Conservation (phyloP, 768 basidiomycete species). For the Lactarius tabidus region DNA sequence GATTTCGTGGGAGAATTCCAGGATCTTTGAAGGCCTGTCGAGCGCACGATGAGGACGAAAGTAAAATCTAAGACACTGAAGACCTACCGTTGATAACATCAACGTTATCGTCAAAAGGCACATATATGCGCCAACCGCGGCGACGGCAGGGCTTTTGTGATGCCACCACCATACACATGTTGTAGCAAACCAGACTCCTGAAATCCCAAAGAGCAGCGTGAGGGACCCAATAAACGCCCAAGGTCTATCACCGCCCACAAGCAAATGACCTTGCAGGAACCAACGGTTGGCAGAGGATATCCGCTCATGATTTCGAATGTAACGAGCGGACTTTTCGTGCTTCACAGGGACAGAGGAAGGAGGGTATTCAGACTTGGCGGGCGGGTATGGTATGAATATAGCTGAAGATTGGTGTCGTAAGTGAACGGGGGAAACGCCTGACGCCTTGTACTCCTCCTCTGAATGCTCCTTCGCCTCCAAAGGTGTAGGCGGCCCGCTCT, state of each 20-base stretch:
- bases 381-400: conserved; percentile 21
- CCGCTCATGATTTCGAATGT: conserved; percentile 53
- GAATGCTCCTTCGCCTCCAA: conserved; percentile 22
- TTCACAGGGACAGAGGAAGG: conserved; percentile 35
- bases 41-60: conserved; percentile 23
- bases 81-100: conserved; percentile 73
- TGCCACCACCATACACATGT: conserved; percentile 90
- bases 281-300: conserved; percentile 76
- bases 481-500: conserved; percentile 13
- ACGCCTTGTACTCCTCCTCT: conserved; percentile 23
- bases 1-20: conserved; percentile 82
- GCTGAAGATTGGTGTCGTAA: conserved; percentile 18
- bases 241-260: conserved; percentile 85
- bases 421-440: conserved; percentile 11
- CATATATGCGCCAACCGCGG: conserved; percentile 60
- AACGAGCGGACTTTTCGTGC: conserved; percentile 36
- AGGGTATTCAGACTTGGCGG: conserved; percentile 26
- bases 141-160: conserved; percentile 66
- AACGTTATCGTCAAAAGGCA: conserved; percentile 63
- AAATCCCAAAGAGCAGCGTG: conserved; percentile 55
- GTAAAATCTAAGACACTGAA: conserved; percentile 22
- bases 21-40: conserved; percentile 72
- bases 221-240: conserved; percentile 74
- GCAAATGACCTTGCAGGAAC: conserved; percentile 62
- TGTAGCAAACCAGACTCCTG: conserved; percentile 83